Percentiles rank a stretch among this genome's conserved stretches.
These are phyloP conservation scores for Venturia carpophila DNA, from an alignment of 2,329 filamentous ascomycete species.

Conservation along the genomic window DNA sequence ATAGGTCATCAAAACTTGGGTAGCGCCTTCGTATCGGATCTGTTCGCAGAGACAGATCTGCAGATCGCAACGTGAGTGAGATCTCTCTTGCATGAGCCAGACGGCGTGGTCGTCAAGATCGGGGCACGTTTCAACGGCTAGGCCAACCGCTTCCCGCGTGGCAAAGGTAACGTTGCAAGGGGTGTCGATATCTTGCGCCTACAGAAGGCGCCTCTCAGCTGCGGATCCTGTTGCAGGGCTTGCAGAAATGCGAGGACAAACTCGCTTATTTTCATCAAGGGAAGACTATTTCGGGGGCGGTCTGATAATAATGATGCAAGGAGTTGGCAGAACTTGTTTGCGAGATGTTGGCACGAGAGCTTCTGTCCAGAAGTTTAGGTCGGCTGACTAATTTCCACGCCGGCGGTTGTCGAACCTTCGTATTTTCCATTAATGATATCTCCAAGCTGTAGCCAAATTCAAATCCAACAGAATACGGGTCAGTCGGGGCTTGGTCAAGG, in stretches of 20 bases:
- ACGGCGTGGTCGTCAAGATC: conserved; percentile 7
- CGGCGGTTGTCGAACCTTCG: not conserved
- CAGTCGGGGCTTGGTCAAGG: not conserved
- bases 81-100: conserved; percentile 9
- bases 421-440: not conserved
- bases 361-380: not conserved
- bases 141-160: not conserved
- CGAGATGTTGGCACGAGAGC: not conserved
- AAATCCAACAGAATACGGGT: not conserved
- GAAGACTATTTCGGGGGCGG: not conserved
- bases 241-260: not conserved
- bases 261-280: not conserved
- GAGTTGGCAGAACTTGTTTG: not conserved
- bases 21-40: not conserved
- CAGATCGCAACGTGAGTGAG: not conserved
- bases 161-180: not conserved
- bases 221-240: not conserved
- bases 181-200: not conserved
- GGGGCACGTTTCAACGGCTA: conserved; percentile 8
- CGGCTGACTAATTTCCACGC: not conserved
- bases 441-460: not conserved
- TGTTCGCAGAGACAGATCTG: not conserved
- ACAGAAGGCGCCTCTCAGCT: not conserved
- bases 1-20: not conserved
- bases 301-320: not conserved